phyloP scores from a whole-genome alignment of 192 early-diverging fungal species.

The Backusella tarrabulga region DNA sequence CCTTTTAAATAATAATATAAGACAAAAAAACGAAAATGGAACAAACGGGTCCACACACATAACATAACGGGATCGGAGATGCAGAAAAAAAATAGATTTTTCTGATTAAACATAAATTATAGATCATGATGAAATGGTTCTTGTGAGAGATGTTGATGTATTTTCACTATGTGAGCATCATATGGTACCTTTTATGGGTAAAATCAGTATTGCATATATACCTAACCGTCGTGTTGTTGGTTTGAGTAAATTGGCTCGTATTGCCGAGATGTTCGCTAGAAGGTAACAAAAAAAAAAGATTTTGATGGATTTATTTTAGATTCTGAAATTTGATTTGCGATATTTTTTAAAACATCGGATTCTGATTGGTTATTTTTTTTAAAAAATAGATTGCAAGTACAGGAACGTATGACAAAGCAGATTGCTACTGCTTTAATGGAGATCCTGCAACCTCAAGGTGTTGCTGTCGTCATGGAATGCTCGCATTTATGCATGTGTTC shows the following conservation, averaged over 20 bases:
- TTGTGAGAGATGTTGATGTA: constrained; percentile 95
- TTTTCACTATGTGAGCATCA: constrained; percentile 99
- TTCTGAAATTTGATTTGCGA: not conserved
- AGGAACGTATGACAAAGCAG: constrained; percentile 98
- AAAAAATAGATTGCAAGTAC: constrained; percentile 78
- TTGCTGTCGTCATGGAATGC: constrained; percentile 97
- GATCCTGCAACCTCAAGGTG: constrained; percentile 91
- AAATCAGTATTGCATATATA: constrained; percentile 97
- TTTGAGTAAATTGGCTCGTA: constrained; percentile 93
- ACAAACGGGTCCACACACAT: not conserved
- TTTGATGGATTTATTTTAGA: not conserved
- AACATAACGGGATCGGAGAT: not conserved
- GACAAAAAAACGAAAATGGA: not conserved
- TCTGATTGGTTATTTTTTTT: not conserved
- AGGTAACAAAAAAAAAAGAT: constrained; percentile 22
- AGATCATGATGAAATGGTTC: constrained; percentile 99
- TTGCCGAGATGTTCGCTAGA: constrained; percentile 98
- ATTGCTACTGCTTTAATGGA: constrained; percentile 89
- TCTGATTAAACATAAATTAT: constrained; percentile 7
- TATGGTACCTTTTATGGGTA: constrained; percentile 97
- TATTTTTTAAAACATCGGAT: not conserved
- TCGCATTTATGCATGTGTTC: constrained; percentile 56
- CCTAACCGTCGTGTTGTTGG: constrained; percentile 94
- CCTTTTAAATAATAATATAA: not conserved
- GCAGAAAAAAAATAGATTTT: constrained; percentile 3